Conservation (phyloP, 164 flowering plant genomes). For the Liriodendron chinense region DNA sequence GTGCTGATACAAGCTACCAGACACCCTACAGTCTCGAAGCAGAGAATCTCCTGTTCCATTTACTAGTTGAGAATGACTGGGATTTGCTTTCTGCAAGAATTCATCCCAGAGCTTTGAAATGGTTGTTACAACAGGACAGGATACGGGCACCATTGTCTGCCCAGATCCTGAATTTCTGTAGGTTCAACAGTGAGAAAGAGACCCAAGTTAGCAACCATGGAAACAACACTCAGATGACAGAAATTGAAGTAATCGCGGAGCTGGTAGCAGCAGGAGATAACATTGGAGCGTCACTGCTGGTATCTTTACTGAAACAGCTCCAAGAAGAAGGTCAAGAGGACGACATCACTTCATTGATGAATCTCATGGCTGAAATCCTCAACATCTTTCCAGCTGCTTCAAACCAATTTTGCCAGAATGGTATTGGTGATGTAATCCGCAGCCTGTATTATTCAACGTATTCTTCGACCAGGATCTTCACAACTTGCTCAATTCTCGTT, state of each 20-base stretch:
- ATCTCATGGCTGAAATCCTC: slow-evolving; percentile 39
- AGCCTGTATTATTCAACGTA: slow-evolving; percentile 28
- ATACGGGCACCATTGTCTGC: slow-evolving; percentile 45
- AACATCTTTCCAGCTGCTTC: slow-evolving; percentile 57
- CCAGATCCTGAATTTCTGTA: slow-evolving; percentile 64
- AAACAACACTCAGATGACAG: slow-evolving; percentile 21
- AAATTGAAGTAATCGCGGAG: slow-evolving; percentile 44
- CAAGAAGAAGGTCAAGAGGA: slow-evolving; percentile 42
- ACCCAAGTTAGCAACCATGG: slow-evolving; percentile 18
- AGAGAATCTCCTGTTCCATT: slow-evolving; percentile 65
- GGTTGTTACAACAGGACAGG: slow-evolving; percentile 90
- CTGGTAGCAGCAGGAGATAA: slow-evolving; percentile 59
- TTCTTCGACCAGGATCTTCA: slow-evolving; percentile 31
- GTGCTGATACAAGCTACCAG: slow-evolving; percentile 46
- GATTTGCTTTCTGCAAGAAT: slow-evolving; percentile 50
- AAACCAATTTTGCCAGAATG: slow-evolving; percentile 64
- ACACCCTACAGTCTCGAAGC: slow-evolving; percentile 74
- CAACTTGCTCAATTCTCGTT: slow-evolving; percentile 33
- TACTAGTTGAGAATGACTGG: slow-evolving; percentile 59
- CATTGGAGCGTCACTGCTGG: slow-evolving; percentile 52
- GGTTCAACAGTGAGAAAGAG: slow-evolving; percentile 25
- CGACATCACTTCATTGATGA: slow-evolving; percentile 45
- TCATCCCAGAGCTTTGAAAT: slow-evolving; percentile 57
- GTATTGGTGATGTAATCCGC: slow-evolving; percentile 50
- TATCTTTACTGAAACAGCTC: slow-evolving; percentile 52